These are phyloP conservation scores for Alectoria sarmentosa DNA, from an alignment of 495 filamentous ascomycete genomes.

Conservation along the genomic window DNA sequence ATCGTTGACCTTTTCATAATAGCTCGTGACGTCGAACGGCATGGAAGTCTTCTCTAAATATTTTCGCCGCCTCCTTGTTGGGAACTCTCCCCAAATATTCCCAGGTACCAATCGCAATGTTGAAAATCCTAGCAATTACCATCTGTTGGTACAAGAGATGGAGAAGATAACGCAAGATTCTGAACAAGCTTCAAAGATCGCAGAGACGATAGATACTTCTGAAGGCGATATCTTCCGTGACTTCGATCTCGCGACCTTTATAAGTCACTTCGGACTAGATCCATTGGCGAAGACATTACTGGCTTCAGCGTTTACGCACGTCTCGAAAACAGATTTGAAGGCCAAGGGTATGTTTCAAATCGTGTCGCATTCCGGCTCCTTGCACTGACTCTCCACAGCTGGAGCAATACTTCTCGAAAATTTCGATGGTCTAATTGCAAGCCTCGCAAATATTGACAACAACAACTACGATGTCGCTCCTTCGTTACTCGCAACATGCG, in stretches of 20 bases:
- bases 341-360: constrained; percentile 63
- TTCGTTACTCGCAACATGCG: constrained; percentile 62
- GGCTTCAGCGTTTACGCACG: constrained; percentile 78
- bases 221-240: constrained; percentile 88
- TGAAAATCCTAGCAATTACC: constrained; percentile 70
- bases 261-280: constrained; percentile 90
- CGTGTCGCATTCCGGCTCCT: constrained; percentile 19
- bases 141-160: constrained; percentile 75
- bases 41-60: constrained; percentile 95
- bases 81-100: constrained; percentile 82
- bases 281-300: constrained; percentile 80
- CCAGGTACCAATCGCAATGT: constrained; percentile 60
- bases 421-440: constrained; percentile 65
- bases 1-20: constrained; percentile 16
- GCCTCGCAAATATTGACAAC: constrained; percentile 43
- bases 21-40: constrained; percentile 91
- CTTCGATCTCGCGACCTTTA: constrained; percentile 86
- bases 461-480: constrained; percentile 55
- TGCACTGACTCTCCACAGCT: constrained; percentile 45
- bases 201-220: constrained; percentile 80
- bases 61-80: constrained; percentile 78
- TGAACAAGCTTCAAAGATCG: constrained; percentile 79
- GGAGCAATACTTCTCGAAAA: constrained; percentile 75
- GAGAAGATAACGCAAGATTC: constrained; percentile 73
- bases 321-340: constrained; percentile 68